phyloP scores from a whole-genome alignment of 140 eudicot genomes.

The Oenanthe javanica region DNA sequence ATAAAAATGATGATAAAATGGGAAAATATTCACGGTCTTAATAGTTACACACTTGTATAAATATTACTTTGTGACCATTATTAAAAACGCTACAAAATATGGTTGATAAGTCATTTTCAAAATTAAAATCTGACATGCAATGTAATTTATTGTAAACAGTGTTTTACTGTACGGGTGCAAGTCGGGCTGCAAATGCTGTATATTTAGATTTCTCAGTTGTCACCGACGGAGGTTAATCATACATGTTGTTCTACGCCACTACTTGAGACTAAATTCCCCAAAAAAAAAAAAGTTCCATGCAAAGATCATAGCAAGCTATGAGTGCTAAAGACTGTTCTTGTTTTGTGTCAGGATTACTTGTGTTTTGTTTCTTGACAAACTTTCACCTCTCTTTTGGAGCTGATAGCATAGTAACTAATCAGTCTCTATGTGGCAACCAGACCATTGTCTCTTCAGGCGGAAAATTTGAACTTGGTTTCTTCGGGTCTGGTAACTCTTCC shows the following conservation, averaged over 20 bases:
- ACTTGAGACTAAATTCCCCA: conserved; percentile 28
- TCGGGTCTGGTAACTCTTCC: conserved; percentile 45
- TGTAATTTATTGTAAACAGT: background rate
- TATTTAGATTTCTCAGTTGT: background rate
- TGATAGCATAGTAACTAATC: conserved; percentile 36
- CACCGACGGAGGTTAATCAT: conserved; percentile 25
- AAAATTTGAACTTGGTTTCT: conserved; percentile 52
- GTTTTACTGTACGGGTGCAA: background rate
- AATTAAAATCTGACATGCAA: background rate
- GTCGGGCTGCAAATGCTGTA: background rate
- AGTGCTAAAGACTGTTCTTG: background rate
- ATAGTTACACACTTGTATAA: too few species aligned
- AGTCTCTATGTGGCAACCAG: conserved; percentile 47
- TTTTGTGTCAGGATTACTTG: conserved; percentile 1
- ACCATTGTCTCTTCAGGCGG: conserved; percentile 44
- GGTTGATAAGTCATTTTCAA: background rate
- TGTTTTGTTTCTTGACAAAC: conserved; percentile 19
- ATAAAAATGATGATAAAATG: too few species aligned
- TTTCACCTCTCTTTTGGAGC: conserved; percentile 21
- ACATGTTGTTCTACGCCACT: conserved; percentile 28
- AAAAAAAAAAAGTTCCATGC: conserved; percentile 13
- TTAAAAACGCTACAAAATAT: too few species aligned
- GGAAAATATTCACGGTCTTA: too few species aligned
- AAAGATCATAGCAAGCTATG: conserved; percentile 15
- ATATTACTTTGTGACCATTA: too few species aligned